Conservation (phyloP, 441 rosid genomes). For the Flueggea neowawraea region DNA sequence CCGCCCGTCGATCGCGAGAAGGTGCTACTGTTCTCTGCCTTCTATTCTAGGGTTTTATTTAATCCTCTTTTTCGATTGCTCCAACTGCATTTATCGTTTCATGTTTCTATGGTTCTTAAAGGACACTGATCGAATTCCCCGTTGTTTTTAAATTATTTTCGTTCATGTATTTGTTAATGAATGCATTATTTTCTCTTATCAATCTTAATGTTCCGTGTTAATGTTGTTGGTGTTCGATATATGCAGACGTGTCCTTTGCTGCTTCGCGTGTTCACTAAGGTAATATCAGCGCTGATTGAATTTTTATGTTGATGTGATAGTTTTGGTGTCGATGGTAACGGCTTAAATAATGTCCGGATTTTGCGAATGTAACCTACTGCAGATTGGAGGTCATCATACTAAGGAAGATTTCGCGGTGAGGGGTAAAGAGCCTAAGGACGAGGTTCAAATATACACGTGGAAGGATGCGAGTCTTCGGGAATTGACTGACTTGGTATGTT, state of each 20-base stretch:
- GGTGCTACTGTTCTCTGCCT: constrained; percentile 31
- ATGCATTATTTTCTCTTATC: background rate
- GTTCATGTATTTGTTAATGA: background rate
- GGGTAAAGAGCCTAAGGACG: constrained; percentile 98
- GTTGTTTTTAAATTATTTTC: background rate
- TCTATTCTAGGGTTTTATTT: constrained; percentile 2
- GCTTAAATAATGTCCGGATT: background rate
- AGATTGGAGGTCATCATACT: constrained; percentile 86
- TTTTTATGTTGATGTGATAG: too few relatives aligned
- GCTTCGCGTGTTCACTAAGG: constrained; percentile 99
- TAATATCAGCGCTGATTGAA: constrained; percentile 10
- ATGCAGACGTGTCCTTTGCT: constrained; percentile 89
- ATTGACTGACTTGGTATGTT: constrained; percentile 80
- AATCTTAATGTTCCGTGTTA: constrained; percentile 1
- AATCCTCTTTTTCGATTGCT: too few relatives aligned
- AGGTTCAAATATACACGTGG: constrained; percentile 99
- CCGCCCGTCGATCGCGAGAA: constrained; percentile 90
- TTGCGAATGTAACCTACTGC: constrained; percentile 7
- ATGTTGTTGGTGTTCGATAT: background rate
- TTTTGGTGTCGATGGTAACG: too few relatives aligned
- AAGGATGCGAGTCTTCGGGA: constrained; percentile 95
- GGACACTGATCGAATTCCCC: too few relatives aligned
- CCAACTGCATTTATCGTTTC: too few relatives aligned
- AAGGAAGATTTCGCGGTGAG: constrained; percentile 92
- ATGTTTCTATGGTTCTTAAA: too few relatives aligned